Evolutionary conservation across 495 filamentous ascomycete species (phyloP), one percentile per base, ranked within the genome.

Genomic region (Parachaetomium inaequale): DNA sequence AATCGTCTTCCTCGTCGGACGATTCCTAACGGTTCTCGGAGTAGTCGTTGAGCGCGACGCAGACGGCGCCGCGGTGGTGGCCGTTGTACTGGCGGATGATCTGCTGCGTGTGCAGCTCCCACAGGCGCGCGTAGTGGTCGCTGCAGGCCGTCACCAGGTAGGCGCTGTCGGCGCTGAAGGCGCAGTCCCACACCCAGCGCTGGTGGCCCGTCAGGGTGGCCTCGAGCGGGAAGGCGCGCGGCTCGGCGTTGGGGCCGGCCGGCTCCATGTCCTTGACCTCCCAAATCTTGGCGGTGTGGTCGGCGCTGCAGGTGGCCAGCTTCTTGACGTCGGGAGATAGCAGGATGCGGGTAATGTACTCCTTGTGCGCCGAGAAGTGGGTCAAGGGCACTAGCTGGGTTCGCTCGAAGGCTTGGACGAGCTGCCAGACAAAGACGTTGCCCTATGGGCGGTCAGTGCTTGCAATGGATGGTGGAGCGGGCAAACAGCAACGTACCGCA

Each of bases 131-230:
- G 73, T 96, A 98, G 74, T 98, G 94, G 74, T 98, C 94, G 53
- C 88, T 92, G 70, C 94, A 98, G 11, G 95, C 95, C 3, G 95
- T 98, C n/a, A 98, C 94, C 3, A 98, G 78, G 71, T 98, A 98
- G 0, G 94, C 94, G 36, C 88, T 93, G 71, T 98, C 94, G 11
- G 95, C 94, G 62, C 90, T 94, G 77, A 98, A 98, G 3, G 94
- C 94, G 72, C 94, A 98, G 74, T 98, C 94, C 94, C 94, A 98
- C 0, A 98, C 94, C 94, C 94, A 98, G 36, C 94, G 87, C 74
- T 98, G 94, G 73, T 98, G 94, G 59, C 89, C 88, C n/a, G 88
- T 86, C 2, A 98, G 83, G 3, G 91, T 96, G 6, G 91, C 93
- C 73, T 98, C 92, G 6, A 96, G 81, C 14, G 83, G 88, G 82